Conservation (phyloP, 139 green algal genomes). For the Raphidocelis subcapitata region DNA sequence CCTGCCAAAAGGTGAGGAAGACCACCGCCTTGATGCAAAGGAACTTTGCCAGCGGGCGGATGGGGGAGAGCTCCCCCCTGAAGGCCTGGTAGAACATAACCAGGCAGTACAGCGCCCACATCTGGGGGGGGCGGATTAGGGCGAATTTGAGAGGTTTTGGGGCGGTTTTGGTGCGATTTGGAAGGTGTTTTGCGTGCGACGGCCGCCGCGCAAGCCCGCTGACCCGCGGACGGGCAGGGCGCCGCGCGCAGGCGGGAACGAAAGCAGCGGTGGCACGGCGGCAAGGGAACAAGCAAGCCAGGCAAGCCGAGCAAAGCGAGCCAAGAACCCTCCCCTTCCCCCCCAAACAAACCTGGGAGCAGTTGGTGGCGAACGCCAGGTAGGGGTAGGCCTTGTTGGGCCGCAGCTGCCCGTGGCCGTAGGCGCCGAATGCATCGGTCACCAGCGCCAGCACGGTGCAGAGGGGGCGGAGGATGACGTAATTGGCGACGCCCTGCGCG, state of each 20-base stretch:
- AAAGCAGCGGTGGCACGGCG: too few relatives aligned
- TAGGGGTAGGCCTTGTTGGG: slow-evolving; percentile 79
- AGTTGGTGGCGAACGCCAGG: slow-evolving; percentile 77
- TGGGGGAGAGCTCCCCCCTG: slow-evolving; percentile 84
- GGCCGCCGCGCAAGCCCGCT: too few relatives aligned
- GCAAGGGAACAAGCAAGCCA: too few relatives aligned
- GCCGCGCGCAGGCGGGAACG: too few relatives aligned
- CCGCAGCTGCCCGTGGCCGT: slow-evolving; percentile 70
- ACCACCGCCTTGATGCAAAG: slow-evolving; percentile 93
- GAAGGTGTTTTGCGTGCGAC: too few relatives aligned
- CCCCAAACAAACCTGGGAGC: slow-evolving; percentile 73
- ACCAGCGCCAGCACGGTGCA: slow-evolving; percentile 68
- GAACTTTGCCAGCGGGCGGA: slow-evolving; percentile 93
- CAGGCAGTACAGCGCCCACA: slow-evolving; percentile 95
- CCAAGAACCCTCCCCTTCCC: too few relatives aligned
- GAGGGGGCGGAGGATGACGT: slow-evolving; percentile 89
- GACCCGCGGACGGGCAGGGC: too few relatives aligned
- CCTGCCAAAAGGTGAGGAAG: slow-evolving; percentile 98
- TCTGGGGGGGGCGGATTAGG: too few relatives aligned
- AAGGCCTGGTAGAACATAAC: slow-evolving; percentile 88
- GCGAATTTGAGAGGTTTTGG: too few relatives aligned
- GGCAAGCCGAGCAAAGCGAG: too few relatives aligned
- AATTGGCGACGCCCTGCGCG: slow-evolving; percentile 83
- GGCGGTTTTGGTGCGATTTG: too few relatives aligned
- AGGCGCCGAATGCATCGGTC: slow-evolving; percentile 62